Evolutionary conservation across 2,329 filamentous ascomycete genomes (phyloP), one percentile per base, ranked within the genome.

Genomic region (Mycocentrospora acerina): DNA sequence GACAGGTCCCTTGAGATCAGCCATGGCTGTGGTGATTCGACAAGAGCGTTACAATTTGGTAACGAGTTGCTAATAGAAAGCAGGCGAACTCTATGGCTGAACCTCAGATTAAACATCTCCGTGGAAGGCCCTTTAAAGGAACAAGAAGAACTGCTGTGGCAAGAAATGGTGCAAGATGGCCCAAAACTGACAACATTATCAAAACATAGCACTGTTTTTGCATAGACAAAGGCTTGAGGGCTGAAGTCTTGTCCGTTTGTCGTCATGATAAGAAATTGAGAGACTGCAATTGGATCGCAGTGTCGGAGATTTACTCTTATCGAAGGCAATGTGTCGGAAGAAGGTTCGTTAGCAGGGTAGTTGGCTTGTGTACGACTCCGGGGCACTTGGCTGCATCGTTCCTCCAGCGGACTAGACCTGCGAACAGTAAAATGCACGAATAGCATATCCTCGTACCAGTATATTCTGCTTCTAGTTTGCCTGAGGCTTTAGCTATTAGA

Each of bases 121-220:
- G 10, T 35, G 38, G 29, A 37, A 18, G 32, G 24, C 26, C 26
- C 41, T 54, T 56, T 46, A 54, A 54, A 46, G 36, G 13, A 18
- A 35, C 26, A 35, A 42, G 35, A 53, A 27, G 35, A 33, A 28
- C 26, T 35, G 25, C 29, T 18, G 19, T 29, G 22, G 40, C 40
- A 37, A 37, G 39, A 34, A 25, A 56, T 56, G 53, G 39, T 56
- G 53, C 53, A 56, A 56, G 32, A 24, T 17, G 17, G 29, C 26
- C 34, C 14, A 31, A 13, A 15, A 15, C 24, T 56, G 51, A 54
- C 53, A 56, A 56, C 50, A 56, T 52, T 28, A 7, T 33, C 35
- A 15, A 15, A 28, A 30, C n/a, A 22, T 18, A 33, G 19, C 31
- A 37, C 33, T 28, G 36, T 13, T 34, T 31, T 24, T 38, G 35